Conservation (phyloP, 495 filamentous ascomycete genomes). For the Penicillium egyptiacum region DNA sequence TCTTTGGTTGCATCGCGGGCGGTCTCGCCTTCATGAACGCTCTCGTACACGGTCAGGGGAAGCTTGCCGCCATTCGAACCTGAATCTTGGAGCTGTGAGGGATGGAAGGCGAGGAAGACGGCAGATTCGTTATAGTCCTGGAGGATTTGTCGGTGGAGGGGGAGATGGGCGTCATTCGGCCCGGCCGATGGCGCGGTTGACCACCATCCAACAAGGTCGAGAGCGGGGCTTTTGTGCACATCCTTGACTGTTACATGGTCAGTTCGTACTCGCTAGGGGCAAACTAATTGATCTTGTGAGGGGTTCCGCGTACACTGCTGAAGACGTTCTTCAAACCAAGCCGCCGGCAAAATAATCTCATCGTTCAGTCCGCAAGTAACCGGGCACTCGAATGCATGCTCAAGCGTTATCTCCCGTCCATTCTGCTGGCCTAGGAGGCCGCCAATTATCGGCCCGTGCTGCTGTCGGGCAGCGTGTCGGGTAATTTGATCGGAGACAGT, state of each 20-base stretch:
- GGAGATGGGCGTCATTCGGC: slow-evolving; percentile 63
- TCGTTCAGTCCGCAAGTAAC: slow-evolving; percentile 44
- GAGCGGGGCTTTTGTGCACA: slow-evolving; percentile 77
- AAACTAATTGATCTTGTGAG: background rate
- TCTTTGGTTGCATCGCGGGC: slow-evolving; percentile 58
- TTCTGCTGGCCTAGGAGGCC: slow-evolving; percentile 87
- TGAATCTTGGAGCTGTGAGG: slow-evolving; percentile 49
- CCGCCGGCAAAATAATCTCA: slow-evolving; percentile 56
- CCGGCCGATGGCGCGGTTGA: slow-evolving; percentile 74
- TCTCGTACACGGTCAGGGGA: slow-evolving; percentile 88
- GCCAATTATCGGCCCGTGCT: slow-evolving; percentile 76
- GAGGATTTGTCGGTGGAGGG: slow-evolving; percentile 75
- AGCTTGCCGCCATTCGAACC: slow-evolving; percentile 68
- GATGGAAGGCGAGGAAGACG: slow-evolving; percentile 86
- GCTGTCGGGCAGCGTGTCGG: slow-evolving; percentile 74
- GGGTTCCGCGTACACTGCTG: slow-evolving; percentile 68
- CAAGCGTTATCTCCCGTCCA: slow-evolving; percentile 85
- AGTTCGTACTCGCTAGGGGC: slow-evolving; percentile 5
- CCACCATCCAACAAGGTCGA: slow-evolving; percentile 96
- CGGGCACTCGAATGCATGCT: slow-evolving; percentile 86
- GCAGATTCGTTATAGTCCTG: slow-evolving; percentile 76
- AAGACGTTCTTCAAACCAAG: slow-evolving; percentile 77
- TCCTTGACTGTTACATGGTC: slow-evolving; percentile 63
- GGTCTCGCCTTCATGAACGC: slow-evolving; percentile 67
- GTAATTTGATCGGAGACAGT: slow-evolving; percentile 97